Evolutionary conservation across 306 rosid genomes (phyloP).

Genomic region (Trichosanthes cucumerina): DNA sequence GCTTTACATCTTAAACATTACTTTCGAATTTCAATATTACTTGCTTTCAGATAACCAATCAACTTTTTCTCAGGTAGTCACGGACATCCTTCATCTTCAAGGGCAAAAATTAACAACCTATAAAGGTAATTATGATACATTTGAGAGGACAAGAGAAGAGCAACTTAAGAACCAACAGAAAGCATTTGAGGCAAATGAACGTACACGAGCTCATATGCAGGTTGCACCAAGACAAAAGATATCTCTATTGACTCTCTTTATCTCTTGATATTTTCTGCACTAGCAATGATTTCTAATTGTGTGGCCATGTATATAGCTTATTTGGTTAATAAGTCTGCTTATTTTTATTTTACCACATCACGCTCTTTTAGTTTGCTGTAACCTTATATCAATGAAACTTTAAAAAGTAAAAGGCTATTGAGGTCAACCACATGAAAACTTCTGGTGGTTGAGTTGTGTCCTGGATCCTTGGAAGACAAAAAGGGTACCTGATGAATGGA

Average conservation of each 20-base stretch:
- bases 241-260: not conserved
- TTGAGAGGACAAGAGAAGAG: constrained; percentile 87
- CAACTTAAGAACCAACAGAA: constrained; percentile 81
- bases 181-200: constrained; percentile 88
- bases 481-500: not conserved
- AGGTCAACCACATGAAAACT: not conserved
- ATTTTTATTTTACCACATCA: not conserved
- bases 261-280: not conserved
- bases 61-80: constrained; percentile 58
- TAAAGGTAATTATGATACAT: constrained; percentile 82
- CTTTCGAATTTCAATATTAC: not conserved
- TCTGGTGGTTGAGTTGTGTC: not conserved
- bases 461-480: not conserved
- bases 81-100: constrained; percentile 86
- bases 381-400: not conserved
- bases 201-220: constrained; percentile 93
- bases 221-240: constrained; percentile 16
- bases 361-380: not conserved
- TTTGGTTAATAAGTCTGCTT: not conserved
- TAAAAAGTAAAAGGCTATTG: not conserved
- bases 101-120: constrained; percentile 60
- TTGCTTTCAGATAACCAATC: not conserved
- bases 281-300: not conserved
- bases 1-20: not conserved
- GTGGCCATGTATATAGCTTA: not conserved